A percentile compares a stretch with the other conserved stretches of the same genome.
These are phyloP conservation scores for Pseudogymnoascus verrucosus DNA, from an alignment of 2,329 filamentous ascomycete genomes.

Conservation along the genomic window DNA sequence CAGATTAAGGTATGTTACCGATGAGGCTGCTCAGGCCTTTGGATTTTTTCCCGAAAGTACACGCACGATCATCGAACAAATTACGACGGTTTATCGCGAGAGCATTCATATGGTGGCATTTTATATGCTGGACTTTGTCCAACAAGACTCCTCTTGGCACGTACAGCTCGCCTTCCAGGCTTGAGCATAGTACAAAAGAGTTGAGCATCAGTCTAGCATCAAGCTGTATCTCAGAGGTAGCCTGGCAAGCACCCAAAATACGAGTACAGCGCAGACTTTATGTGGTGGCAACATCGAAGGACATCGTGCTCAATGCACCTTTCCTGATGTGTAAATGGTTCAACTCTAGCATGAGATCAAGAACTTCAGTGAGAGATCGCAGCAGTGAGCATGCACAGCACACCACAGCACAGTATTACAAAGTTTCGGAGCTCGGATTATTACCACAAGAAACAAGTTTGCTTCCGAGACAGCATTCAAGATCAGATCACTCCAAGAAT, in stretches of 20 bases:
- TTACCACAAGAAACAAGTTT: not conserved
- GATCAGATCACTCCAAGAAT: not conserved
- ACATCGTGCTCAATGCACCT: constrained; percentile 6
- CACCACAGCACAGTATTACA: constrained; percentile 14
- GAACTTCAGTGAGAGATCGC: constrained; percentile 38
- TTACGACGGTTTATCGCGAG: constrained; percentile 2
- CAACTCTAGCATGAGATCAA: constrained; percentile 19
- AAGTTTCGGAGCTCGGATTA: not conserved
- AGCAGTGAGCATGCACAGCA: constrained; percentile 41
- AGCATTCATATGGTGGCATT: constrained; percentile 5
- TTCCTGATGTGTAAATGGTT: not conserved
- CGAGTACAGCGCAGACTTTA: constrained; percentile 29
- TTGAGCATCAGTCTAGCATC: constrained; percentile 50
- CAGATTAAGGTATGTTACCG: constrained; percentile 99
- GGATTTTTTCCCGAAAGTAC: constrained; percentile 67
- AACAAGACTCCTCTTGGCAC: constrained; percentile 1
- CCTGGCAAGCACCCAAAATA: constrained; percentile 44
- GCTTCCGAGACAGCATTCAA: not conserved
- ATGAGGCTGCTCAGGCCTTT: constrained; percentile 60
- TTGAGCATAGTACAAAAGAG: constrained; percentile 38
- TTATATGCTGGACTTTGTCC: constrained; percentile 9
- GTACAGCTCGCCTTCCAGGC: constrained; percentile 19
- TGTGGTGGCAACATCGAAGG: constrained; percentile 2
- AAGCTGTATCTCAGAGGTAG: constrained; percentile 36
- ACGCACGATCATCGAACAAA: constrained; percentile 13